phyloP scores from a whole-genome alignment of 805 yeast genomes.

The Diddensiella transvaalensis region DNA sequence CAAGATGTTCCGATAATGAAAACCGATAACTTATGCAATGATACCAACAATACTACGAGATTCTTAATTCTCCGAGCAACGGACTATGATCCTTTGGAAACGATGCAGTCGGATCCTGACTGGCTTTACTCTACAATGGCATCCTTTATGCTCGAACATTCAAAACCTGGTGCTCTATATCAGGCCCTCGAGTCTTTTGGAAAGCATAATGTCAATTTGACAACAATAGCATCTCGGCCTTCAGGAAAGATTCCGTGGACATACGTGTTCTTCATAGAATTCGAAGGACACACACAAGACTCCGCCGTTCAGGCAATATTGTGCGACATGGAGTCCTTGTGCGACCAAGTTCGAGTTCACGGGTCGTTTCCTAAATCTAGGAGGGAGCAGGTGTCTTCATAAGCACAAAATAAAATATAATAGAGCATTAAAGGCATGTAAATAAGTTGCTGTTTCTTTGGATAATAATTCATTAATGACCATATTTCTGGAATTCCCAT shows the following conservation, averaged over 20 bases:
- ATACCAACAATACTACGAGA: conserved; percentile 74
- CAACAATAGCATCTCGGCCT: conserved; percentile 76
- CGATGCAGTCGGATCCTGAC: conserved; percentile 11
- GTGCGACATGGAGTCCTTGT: conserved; percentile 40
- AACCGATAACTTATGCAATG: conserved; percentile 61
- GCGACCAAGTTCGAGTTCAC: conserved; percentile 52
- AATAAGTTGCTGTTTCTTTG: conserved; percentile 5
- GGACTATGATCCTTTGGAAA: neutral
- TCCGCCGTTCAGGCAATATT: conserved; percentile 33
- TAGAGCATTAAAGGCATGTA: conserved; percentile 2
- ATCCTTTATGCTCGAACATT: conserved; percentile 57
- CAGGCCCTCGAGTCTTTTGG: conserved; percentile 59
- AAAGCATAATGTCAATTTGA: conserved; percentile 55
- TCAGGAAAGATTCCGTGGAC: conserved; percentile 67
- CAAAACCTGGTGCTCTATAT: conserved; percentile 69
- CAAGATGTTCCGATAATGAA: conserved; percentile 54
- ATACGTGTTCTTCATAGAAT: conserved; percentile 77
- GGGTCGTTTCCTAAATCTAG: conserved; percentile 53
- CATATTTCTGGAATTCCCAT: conserved; percentile 77
- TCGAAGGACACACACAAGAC: conserved; percentile 38
- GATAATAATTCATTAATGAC: conserved; percentile 42
- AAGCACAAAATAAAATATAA: conserved; percentile 1
- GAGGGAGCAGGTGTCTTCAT: no score
- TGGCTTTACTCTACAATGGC: conserved; percentile 47
- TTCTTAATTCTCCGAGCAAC: conserved; percentile 60